A percentile compares a stretch with the other conserved stretches of the same genome.
Conservation (phyloP, 495 filamentous ascomycete species). For the Talaromyces adpressus region DNA sequence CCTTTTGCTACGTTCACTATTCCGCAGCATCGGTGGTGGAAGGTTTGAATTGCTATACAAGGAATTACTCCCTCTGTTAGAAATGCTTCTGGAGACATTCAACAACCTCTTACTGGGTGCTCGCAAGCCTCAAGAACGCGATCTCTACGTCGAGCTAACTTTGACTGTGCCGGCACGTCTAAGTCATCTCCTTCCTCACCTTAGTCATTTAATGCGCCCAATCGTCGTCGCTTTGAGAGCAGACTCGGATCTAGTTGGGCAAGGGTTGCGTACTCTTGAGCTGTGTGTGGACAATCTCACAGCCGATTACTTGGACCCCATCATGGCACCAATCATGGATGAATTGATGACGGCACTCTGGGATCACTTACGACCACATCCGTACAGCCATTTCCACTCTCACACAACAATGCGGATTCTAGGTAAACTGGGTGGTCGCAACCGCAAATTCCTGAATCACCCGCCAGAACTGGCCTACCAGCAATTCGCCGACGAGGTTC, state of each 20-base stretch:
- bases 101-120: constrained; percentile 89
- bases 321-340: constrained; percentile 98
- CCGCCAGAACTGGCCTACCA: constrained; percentile 74
- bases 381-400: constrained; percentile 93
- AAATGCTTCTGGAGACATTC: constrained; percentile 95
- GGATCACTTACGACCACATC: constrained; percentile 84
- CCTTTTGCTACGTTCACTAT: constrained; percentile 82
- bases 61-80: constrained; percentile 88
- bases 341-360: constrained; percentile 96
- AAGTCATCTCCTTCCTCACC: constrained; percentile 92
- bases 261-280: constrained; percentile 89
- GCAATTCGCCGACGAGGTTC: constrained; percentile 75
- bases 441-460: constrained; percentile 87
- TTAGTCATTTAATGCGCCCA: constrained; percentile 95
- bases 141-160: constrained; percentile 94
- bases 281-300: constrained; percentile 98
- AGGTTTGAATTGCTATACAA: constrained; percentile 98
- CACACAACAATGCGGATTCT: constrained; percentile 98
- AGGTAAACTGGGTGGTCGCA: constrained; percentile 92
- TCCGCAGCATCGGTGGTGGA: constrained; percentile 93
- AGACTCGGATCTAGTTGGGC: constrained; percentile 86
- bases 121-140: constrained; percentile 79
- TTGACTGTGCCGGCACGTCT: constrained; percentile 92
- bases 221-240: constrained; percentile 89
- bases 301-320: constrained; percentile 94